phyloP scores from a whole-genome alignment of 1,284 basidiomycete genomes.

The Cutaneotrichosporon sp. region DNA sequence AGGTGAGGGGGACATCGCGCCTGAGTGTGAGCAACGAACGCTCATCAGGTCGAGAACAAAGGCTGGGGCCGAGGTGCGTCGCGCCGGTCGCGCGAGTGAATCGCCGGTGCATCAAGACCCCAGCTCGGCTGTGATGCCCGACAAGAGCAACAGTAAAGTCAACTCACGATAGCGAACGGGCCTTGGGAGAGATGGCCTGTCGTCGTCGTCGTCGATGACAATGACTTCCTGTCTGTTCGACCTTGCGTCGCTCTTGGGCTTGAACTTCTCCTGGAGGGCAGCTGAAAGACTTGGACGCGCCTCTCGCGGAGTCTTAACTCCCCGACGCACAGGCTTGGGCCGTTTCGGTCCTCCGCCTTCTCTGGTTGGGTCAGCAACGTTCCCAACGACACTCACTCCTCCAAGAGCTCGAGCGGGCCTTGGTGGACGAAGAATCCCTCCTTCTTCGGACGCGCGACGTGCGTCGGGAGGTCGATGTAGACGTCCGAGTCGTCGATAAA shows the following conservation, averaged over 20 bases:
- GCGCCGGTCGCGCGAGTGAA: too few relatives aligned
- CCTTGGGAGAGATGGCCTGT: not conserved
- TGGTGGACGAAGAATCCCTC: conserved; percentile 90
- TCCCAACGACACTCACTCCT: conserved; percentile 32
- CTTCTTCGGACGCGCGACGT: conserved; percentile 88
- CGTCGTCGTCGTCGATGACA: conserved; percentile 26
- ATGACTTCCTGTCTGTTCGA: conserved; percentile 17
- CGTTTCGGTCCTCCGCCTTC: not conserved
- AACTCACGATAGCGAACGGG: conserved; percentile 10
- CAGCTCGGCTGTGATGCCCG: too few relatives aligned
- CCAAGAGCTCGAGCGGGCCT: conserved; percentile 73
- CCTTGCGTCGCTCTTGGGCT: conserved; percentile 5
- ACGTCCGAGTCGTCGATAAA: conserved; percentile 98
- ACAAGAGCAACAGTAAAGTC: too few relatives aligned
- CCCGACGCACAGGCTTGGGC: conserved; percentile 18
- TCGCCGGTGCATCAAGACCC: too few relatives aligned
- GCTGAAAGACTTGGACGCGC: conserved; percentile 20
- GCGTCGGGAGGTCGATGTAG: conserved; percentile 81
- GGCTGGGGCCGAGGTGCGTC: too few relatives aligned
- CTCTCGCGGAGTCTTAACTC: conserved; percentile 20
- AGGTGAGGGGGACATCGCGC: conserved; percentile 20
- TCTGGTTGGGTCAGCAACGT: not conserved
- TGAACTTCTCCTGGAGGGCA: conserved; percentile 12
- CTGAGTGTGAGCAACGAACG: conserved; percentile 4
- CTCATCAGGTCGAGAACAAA: too few relatives aligned